Base-by-base conservation (phyloP, 805 yeast genomes). In the Ogataea nitratoaversa region DNA sequence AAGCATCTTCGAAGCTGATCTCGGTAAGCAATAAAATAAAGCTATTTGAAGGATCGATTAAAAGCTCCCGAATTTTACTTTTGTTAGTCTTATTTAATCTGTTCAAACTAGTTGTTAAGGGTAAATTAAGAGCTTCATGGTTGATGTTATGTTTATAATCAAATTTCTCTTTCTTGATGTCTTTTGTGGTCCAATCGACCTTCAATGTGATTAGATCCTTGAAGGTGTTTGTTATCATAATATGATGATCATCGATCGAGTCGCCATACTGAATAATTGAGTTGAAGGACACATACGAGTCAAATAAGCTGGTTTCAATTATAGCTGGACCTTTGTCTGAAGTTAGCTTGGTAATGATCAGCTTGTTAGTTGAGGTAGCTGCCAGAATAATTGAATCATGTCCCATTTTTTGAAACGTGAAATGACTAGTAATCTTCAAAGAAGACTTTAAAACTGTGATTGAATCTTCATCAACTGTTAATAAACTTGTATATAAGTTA, bases 71-170 rank as follows among this genome's bases (percentile, higher is more conserved):
- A 11, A 50, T 23, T 7, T 38, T 36, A 25, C 44, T 40, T 6
- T 38, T 34, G 18, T 46, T 38, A 6, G 35, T 12, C 13, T 37
- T 40, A 33, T 40, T 50, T 13, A 47, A 35, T 12, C 14, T n/a
- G 38, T 47, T 50, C 32, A 50, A 24, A 14, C 44, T 47, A 24
- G 32, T 5, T 9, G 37, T 33, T 19, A 50, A 34, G 4, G 54
- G 52, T 4, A 36, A 22, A 9, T 28, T 29, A 7, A 22, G 13
- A 11, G 25, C 22, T 24, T 30, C 16, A n/a, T 18, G 8, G 9
- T 35, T 33, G 22, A 47, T 30, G 8, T 27, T 30, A 14, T 41
- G 32, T 8, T 44, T 29, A 30, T 50, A 50, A 32, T 47, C 43
- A 34, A 32, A 36, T 14, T 34, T 42, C 3, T 30, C 16, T 17